A percentile compares a stretch with the other conserved stretches of the same genome.
Evolutionary conservation across 768 basidiomycete species (phyloP).

Genomic region (Cystofilobasidium bisporidii): DNA sequence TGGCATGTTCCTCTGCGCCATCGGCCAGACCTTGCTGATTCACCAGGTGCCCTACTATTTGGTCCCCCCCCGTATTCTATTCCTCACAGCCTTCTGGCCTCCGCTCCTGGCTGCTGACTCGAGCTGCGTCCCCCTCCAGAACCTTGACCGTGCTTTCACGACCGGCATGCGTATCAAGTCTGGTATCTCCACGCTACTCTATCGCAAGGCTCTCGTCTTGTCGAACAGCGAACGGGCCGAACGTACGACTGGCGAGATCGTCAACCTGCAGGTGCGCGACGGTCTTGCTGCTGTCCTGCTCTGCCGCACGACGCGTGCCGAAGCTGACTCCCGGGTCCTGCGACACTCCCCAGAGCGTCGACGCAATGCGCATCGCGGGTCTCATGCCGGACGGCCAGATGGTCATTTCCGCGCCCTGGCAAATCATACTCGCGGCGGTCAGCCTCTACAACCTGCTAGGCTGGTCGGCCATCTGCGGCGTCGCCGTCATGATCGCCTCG

Average conservation of each 20-base stretch:
- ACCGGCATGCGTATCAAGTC: conserved; percentile 73
- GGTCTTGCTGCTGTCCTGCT: too few species aligned
- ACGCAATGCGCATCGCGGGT: conserved; percentile 67
- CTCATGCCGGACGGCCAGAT: conserved; percentile 70
- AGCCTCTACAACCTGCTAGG: conserved; percentile 66
- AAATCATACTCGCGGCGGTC: conserved; percentile 80
- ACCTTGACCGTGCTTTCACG: conserved; percentile 62
- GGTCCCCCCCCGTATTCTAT: too few species aligned
- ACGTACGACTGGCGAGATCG: conserved; percentile 79
- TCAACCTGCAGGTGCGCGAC: conserved; percentile 53
- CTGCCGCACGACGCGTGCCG: too few species aligned
- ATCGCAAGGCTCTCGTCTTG: conserved; percentile 72
- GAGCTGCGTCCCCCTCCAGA: too few species aligned
- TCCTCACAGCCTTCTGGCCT: too few species aligned
- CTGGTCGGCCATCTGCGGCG: conserved; percentile 54
- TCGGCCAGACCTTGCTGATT: conserved; percentile 66
- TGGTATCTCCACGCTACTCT: conserved; percentile 74
- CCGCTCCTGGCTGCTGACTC: too few species aligned
- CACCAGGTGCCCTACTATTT: conserved; percentile 62
- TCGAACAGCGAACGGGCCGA: conserved; percentile 69
- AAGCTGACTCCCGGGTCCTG: too few species aligned
- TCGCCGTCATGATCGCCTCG: conserved; percentile 34
- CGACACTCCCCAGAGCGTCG: conserved; percentile 92
- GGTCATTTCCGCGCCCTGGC: conserved; percentile 72
- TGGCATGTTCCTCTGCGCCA: conserved; percentile 69